phyloP scores from a whole-genome alignment of 306 rosid species.

The Gillenia trifoliata region DNA sequence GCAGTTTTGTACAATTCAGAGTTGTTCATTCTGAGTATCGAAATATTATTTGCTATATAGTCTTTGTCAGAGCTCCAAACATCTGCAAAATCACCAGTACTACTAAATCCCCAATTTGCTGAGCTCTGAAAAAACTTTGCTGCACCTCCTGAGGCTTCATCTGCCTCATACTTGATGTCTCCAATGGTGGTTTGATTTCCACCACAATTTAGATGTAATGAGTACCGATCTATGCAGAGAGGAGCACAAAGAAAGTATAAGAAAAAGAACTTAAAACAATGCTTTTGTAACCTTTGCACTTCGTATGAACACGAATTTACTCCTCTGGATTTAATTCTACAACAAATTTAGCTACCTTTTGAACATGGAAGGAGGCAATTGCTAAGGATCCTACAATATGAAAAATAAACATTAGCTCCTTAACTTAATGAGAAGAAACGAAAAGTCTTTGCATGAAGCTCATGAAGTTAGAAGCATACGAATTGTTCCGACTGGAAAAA shows the following conservation, averaged over 20 bases:
- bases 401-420: neutral
- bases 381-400: slow-evolving; percentile 8
- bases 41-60: slow-evolving; percentile 20
- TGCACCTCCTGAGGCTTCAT: slow-evolving; percentile 39
- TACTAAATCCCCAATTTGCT: slow-evolving; percentile 51
- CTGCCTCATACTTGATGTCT: slow-evolving; percentile 34
- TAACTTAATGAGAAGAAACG: neutral
- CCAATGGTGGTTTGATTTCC: slow-evolving; percentile 39
- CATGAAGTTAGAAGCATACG: slow-evolving; percentile 8
- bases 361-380: slow-evolving; percentile 16
- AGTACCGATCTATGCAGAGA: slow-evolving; percentile 17
- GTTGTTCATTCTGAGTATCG: slow-evolving; percentile 19
- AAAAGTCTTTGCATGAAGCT: neutral
- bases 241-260: neutral
- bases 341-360: neutral
- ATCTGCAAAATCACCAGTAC: slow-evolving; percentile 50
- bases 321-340: neutral
- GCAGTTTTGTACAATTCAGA: slow-evolving; percentile 43
- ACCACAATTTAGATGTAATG: slow-evolving; percentile 57
- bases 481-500: neutral
- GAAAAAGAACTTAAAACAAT: neutral
- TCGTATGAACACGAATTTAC: neutral
- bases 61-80: slow-evolving; percentile 15
- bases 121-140: slow-evolving; percentile 27
- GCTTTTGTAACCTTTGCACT: neutral